A percentile compares a stretch with the other conserved stretches of the same genome.
phyloP scores from a whole-genome alignment of 441 rosid species.

The Erodium trifolium region DNA sequence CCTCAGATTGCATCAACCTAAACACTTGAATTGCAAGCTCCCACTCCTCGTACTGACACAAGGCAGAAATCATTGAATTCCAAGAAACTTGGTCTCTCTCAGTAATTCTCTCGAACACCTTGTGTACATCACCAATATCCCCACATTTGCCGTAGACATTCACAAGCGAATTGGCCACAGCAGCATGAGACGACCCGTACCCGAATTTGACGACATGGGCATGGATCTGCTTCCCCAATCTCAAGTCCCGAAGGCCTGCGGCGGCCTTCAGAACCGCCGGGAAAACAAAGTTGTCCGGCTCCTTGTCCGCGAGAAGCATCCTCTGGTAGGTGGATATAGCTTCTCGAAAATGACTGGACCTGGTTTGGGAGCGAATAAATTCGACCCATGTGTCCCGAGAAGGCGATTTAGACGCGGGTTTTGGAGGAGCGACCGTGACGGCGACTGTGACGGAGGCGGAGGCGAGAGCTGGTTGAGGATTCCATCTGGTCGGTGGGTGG shows the following conservation, averaged over 20 bases:
- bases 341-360: slow-evolving; percentile 50
- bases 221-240: slow-evolving; percentile 63
- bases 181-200: slow-evolving; percentile 34
- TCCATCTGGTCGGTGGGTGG: too few species aligned
- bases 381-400: slow-evolving; percentile 56
- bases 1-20: slow-evolving; percentile 43
- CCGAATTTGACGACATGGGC: slow-evolving; percentile 67
- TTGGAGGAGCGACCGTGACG: slow-evolving; percentile 17
- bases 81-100: slow-evolving; percentile 78
- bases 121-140: slow-evolving; percentile 36
- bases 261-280: slow-evolving; percentile 72
- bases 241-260: slow-evolving; percentile 41
- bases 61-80: slow-evolving; percentile 66
- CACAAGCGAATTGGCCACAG: slow-evolving; percentile 63
- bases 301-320: slow-evolving; percentile 43
- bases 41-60: slow-evolving; percentile 63
- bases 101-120: slow-evolving; percentile 68
- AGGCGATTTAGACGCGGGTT: slow-evolving; percentile 20
- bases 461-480: slow-evolving; percentile 11
- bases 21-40: slow-evolving; percentile 56
- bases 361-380: slow-evolving; percentile 44
- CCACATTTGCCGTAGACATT: slow-evolving; percentile 65
- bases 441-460: neutral
- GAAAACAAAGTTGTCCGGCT: slow-evolving; percentile 61
- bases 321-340: slow-evolving; percentile 52